Evolutionary conservation across 805 yeast genomes (phyloP).

Genomic region (Saccharomycopsis selenospora): DNA sequence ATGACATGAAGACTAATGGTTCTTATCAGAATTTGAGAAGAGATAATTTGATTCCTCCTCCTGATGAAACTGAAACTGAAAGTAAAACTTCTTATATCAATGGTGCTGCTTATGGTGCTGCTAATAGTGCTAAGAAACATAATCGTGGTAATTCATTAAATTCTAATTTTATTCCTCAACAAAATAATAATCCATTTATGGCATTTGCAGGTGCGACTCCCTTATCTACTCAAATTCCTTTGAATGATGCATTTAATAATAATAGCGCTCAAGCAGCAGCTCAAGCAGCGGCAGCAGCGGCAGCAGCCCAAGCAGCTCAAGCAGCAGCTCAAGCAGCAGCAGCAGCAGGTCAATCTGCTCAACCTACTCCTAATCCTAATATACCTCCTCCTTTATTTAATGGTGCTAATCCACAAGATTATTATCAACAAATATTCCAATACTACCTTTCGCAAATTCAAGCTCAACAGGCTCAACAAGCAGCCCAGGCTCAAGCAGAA

Average conservation of each 20-base stretch:
- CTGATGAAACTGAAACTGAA: constrained; percentile 12
- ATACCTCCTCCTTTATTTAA: constrained; percentile 15
- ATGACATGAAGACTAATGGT: constrained; percentile 7
- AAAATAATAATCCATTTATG: neutral
- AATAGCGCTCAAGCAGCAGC: constrained; percentile 15
- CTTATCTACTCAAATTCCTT: constrained; percentile 3
- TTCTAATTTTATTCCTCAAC: constrained; percentile 7
- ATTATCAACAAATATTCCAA: constrained; percentile 15
- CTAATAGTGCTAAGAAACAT: neutral
- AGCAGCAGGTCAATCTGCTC: constrained; percentile 8
- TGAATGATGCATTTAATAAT: constrained; percentile 6
- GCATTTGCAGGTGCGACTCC: constrained; percentile 3
- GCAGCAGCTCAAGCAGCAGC: constrained; percentile 19
- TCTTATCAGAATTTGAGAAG: constrained; percentile 4
- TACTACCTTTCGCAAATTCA: constrained; percentile 2
- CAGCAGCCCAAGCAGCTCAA: constrained; percentile 11
- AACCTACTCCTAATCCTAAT: constrained; percentile 1
- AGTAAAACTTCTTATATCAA: constrained; percentile 8
- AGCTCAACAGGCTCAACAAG: constrained; percentile 7
- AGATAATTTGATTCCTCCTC: constrained; percentile 9
- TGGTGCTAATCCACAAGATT: constrained; percentile 10
- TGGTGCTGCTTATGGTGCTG: too few species aligned
- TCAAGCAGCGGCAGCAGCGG: constrained; percentile 19
- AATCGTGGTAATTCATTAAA: constrained; percentile 4
- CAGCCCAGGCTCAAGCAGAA: constrained; percentile 10